Percentiles rank a stretch among this genome's conserved stretches.
Evolutionary conservation across 2,329 filamentous ascomycete species (phyloP).

Genomic region (Blastomyces percursus): DNA sequence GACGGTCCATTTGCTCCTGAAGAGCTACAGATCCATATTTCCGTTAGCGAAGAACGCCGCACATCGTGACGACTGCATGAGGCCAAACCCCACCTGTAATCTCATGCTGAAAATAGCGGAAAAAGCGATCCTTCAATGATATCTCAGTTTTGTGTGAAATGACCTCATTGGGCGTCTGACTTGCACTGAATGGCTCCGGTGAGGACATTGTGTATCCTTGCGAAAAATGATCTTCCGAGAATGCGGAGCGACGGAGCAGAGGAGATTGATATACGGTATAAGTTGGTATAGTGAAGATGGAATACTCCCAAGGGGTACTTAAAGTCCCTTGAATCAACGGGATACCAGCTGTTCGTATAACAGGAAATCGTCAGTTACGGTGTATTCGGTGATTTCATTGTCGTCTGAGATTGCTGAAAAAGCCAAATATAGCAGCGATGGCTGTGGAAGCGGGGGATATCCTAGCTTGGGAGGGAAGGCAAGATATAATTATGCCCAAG

Average conservation of each 20-base stretch:
- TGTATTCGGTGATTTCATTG: neutral
- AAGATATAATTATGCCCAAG: neutral
- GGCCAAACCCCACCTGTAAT: constrained; percentile 48
- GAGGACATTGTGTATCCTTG: constrained; percentile 1
- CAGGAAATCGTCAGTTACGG: neutral
- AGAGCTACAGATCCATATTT: constrained; percentile 44
- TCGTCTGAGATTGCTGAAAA: neutral
- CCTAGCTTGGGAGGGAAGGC: neutral
- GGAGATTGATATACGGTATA: neutral
- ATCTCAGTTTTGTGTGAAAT: constrained; percentile 28
- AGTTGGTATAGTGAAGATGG: neutral
- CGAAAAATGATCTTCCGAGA: neutral
- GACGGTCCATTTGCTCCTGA: constrained; percentile 60
- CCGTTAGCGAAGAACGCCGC: neutral
- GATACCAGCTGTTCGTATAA: neutral
- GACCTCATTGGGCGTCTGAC: constrained; percentile 14
- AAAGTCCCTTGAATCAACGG: neutral
- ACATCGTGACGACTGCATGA: neutral
- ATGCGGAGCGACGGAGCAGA: neutral
- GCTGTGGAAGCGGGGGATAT: neutral
- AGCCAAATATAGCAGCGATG: neutral
- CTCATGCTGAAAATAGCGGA: constrained; percentile 69
- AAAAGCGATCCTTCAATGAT: constrained; percentile 64
- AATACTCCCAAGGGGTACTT: neutral
- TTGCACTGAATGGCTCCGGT: neutral